Evolutionary conservation across 1,139 yeast species (phyloP).

Genomic region (Taiozyma sp.): DNA sequence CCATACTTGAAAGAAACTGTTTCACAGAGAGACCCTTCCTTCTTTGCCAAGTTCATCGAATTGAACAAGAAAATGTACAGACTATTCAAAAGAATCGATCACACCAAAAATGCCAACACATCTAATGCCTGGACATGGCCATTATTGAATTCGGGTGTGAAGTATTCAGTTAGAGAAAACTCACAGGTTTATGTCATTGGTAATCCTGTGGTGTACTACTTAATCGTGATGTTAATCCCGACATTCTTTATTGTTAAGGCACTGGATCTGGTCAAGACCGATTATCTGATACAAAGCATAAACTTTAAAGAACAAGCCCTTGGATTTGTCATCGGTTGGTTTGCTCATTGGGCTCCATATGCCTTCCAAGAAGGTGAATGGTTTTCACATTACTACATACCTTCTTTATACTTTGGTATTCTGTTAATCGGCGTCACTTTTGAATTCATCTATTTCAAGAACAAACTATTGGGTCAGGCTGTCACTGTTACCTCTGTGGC

Average conservation of each 20-base stretch:
- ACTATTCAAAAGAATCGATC: slow-evolving; percentile 10
- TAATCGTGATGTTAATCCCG: slow-evolving; percentile 19
- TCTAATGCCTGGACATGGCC: slow-evolving; percentile 45
- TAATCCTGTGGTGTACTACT: slow-evolving; percentile 51
- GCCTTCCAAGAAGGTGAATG: slow-evolving; percentile 47
- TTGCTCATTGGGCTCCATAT: slow-evolving; percentile 50
- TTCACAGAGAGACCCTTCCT: slow-evolving; percentile 19
- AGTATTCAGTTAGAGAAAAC: slow-evolving; percentile 42
- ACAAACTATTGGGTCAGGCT: slow-evolving; percentile 28
- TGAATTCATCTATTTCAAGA: slow-evolving; percentile 33
- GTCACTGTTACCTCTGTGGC: slow-evolving; percentile 29
- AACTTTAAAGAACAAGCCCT: slow-evolving; percentile 29
- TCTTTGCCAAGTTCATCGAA: slow-evolving; percentile 16
- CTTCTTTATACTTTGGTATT: slow-evolving; percentile 57
- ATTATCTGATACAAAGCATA: slow-evolving; percentile 7
- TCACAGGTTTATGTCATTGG: slow-evolving; percentile 52
- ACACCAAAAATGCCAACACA: slow-evolving; percentile 5
- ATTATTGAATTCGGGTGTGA: slow-evolving; percentile 46
- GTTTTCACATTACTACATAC: slow-evolving; percentile 56
- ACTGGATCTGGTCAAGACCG: slow-evolving; percentile 12
- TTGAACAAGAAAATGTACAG: slow-evolving; percentile 13
- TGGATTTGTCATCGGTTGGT: slow-evolving; percentile 51
- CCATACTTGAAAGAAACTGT: slow-evolving; percentile 28
- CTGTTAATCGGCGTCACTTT: slow-evolving; percentile 48
- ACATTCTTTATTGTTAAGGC: slow-evolving; percentile 13